A percentile compares a stretch with the other conserved stretches of the same genome.
Conservation (phyloP, 1,284 basidiomycete species). For the Rhizoctonia solani region DNA sequence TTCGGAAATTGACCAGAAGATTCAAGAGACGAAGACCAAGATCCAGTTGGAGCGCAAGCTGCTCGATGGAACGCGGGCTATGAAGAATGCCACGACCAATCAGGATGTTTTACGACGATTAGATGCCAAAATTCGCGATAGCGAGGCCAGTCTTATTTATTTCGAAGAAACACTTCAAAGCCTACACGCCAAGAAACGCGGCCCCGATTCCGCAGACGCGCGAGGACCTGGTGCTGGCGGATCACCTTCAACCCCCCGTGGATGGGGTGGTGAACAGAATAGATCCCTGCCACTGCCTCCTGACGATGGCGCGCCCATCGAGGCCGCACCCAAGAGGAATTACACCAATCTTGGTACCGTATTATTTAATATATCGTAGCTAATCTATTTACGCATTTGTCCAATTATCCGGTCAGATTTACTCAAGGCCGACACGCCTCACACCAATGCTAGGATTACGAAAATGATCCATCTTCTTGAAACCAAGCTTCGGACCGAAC, state of each 20-base stretch:
- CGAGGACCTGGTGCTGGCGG: slow-evolving; percentile 1
- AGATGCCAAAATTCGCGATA: slow-evolving; percentile 87
- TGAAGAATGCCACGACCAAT: slow-evolving; percentile 83
- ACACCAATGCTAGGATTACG: slow-evolving; percentile 95
- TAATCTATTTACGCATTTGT: slow-evolving; percentile 14
- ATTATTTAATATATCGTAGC: slow-evolving; percentile 15
- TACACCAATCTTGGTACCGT: slow-evolving; percentile 63
- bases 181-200: slow-evolving; percentile 75
- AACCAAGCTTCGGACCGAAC: slow-evolving; percentile 98
- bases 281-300: slow-evolving; percentile 39
- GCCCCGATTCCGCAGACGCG: slow-evolving; percentile 43
- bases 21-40: slow-evolving; percentile 86
- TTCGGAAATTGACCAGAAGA: slow-evolving; percentile 82
- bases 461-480: slow-evolving; percentile 98
- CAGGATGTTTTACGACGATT: slow-evolving; percentile 81
- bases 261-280: slow-evolving; percentile 35
- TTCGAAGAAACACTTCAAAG: slow-evolving; percentile 86
- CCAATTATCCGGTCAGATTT: slow-evolving; percentile 60
- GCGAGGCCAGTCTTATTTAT: slow-evolving; percentile 82
- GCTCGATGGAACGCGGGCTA: slow-evolving; percentile 80
- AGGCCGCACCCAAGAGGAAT: slow-evolving; percentile 43
- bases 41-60: slow-evolving; percentile 93
- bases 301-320: slow-evolving; percentile 48
- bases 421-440: slow-evolving; percentile 96
- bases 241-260: slow-evolving; percentile 29